Evolutionary conservation across 441 rosid genomes (phyloP).

Genomic region (Capsella rubella): DNA sequence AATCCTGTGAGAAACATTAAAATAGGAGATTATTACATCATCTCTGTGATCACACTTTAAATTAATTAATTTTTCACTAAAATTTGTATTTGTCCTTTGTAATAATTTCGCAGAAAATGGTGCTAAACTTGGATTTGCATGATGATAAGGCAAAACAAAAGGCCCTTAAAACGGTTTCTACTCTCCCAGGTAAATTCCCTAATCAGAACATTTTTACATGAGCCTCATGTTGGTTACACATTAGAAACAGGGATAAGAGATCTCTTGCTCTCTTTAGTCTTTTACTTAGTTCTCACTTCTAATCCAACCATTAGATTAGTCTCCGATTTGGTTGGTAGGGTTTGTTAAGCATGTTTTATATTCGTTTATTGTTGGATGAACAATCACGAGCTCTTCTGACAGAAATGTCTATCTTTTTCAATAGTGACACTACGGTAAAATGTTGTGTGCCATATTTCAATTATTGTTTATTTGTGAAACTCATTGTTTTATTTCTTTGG

Average conservation of each 20-base stretch:
- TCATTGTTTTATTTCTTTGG: conserved; percentile 14
- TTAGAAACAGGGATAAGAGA: neutral
- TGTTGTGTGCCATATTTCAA: conserved; percentile 35
- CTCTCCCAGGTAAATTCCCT: conserved; percentile 69
- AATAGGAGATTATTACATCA: neutral
- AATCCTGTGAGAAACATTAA: neutral
- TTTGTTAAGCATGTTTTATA: neutral
- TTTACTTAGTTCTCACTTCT: neutral
- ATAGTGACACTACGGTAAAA: conserved; percentile 45
- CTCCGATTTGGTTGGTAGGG: conserved; percentile 31
- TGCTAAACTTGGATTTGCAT: conserved; percentile 73
- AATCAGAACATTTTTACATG: neutral
- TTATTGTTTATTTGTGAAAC: conserved; percentile 26
- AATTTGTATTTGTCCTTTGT: neutral
- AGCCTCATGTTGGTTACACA: neutral
- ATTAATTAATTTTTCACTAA: neutral
- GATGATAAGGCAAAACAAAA: conserved; percentile 89
- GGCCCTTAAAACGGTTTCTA: conserved; percentile 85
- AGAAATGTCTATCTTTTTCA: conserved; percentile 33
- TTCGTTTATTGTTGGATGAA: conserved; percentile 18
- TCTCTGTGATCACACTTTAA: neutral
- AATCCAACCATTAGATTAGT: conserved; percentile 23
- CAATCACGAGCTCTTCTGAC: conserved; percentile 47
- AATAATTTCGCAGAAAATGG: conserved; percentile 66
- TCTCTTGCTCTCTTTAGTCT: neutral